phyloP scores from a whole-genome alignment of 306 rosid genomes.

The Oxytropis ochrocephala region DNA sequence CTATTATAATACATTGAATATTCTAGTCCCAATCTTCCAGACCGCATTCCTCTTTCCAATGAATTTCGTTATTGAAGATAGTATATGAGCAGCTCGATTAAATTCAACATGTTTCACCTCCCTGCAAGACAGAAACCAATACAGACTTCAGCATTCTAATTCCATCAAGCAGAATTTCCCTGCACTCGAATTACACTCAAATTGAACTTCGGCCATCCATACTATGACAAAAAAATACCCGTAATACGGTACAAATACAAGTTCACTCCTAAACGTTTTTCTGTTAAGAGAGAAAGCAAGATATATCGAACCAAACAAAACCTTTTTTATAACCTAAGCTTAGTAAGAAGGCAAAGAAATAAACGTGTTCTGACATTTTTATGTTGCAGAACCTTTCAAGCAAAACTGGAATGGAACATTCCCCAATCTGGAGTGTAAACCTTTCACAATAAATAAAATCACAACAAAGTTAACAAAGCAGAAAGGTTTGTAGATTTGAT shows the following conservation, averaged over 20 bases:
- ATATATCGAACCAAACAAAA: not conserved
- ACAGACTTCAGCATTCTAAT: slow-evolving; percentile 28
- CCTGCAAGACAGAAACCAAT: slow-evolving; percentile 67
- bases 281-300: not conserved
- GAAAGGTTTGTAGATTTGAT: not conserved
- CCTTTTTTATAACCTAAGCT: not conserved
- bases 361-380: not conserved
- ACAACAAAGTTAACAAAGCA: not conserved
- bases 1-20: slow-evolving; percentile 23
- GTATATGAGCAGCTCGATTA: slow-evolving; percentile 29
- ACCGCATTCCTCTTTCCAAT: slow-evolving; percentile 25
- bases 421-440: not conserved
- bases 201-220: not conserved
- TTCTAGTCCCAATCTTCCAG: slow-evolving; percentile 32
- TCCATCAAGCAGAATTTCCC: slow-evolving; percentile 13
- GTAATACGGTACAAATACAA: not conserved
- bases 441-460: not conserved
- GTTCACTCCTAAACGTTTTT: not conserved
- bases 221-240: not conserved
- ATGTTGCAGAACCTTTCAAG: not conserved
- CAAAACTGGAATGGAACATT: not conserved
- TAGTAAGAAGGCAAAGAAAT: not conserved
- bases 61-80: slow-evolving; percentile 28
- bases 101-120: slow-evolving; percentile 32
- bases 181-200: slow-evolving; percentile 9